Conservation (phyloP, 495 filamentous ascomycete genomes). For the Neurospora sp. region DNA sequence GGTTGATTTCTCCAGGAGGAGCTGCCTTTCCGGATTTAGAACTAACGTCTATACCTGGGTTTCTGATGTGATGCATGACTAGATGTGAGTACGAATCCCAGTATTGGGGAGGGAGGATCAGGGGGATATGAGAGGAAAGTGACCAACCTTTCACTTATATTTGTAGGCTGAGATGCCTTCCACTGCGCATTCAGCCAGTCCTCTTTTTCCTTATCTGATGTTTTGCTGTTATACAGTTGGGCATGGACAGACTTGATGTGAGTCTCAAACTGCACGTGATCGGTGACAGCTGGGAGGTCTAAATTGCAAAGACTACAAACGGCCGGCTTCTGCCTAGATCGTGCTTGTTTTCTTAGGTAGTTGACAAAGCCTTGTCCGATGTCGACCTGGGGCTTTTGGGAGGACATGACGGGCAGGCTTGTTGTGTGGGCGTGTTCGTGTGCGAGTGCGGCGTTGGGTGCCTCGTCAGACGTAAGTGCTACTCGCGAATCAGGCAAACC, state of each 20-base stretch:
- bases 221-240: not conserved
- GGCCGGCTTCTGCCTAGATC: not conserved
- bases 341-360: not conserved
- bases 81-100: not conserved
- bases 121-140: not conserved
- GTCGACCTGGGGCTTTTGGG: not conserved
- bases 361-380: not conserved
- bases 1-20: not conserved
- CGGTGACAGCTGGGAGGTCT: not conserved
- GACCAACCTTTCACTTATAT: conserved; percentile 3
- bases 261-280: not conserved
- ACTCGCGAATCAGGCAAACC: not conserved
- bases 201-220: conserved; percentile 2
- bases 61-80: not conserved
- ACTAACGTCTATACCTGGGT: not conserved
- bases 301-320: not conserved
- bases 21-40: not conserved
- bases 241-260: not conserved
- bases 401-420: not conserved
- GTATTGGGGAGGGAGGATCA: not conserved
- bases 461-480: not conserved
- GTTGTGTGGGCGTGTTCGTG: not conserved
- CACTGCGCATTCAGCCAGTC: conserved; percentile 1
- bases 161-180: not conserved
- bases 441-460: not conserved